A percentile compares a stretch with the other conserved stretches of the same genome.
Conservation (phyloP, 805 yeast species). For the Candida rishiriensis region DNA sequence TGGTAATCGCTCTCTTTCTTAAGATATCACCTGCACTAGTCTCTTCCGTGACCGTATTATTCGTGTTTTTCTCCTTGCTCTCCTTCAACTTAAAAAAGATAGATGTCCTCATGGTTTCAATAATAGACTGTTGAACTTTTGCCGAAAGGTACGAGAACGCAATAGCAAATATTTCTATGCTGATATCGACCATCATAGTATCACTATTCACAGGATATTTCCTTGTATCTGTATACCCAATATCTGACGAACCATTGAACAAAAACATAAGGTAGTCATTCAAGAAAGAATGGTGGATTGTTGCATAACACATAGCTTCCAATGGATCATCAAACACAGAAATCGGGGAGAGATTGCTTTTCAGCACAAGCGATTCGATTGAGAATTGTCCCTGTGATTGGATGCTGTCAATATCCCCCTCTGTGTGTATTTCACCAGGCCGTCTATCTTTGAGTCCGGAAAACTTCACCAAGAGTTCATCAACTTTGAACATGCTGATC, state of each 20-base stretch:
- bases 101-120: constrained; percentile 69
- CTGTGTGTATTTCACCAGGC: constrained; percentile 1
- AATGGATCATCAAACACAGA: constrained; percentile 34
- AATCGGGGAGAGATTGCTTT: constrained; percentile 24
- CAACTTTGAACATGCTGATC: constrained; percentile 28
- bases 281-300: constrained; percentile 36
- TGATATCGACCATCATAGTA: constrained; percentile 62
- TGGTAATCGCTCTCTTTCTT: constrained; percentile 43
- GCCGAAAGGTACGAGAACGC: constrained; percentile 67
- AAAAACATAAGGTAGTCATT: constrained; percentile 37
- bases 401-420: constrained; percentile 24
- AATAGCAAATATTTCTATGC: constrained; percentile 70
- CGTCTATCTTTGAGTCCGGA: constrained; percentile 8
- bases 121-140: constrained; percentile 81
- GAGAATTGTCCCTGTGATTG: constrained; percentile 22
- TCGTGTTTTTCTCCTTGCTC: constrained; percentile 7
- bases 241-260: constrained; percentile 20
- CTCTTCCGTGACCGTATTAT: constrained; percentile 8
- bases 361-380: constrained; percentile 28
- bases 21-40: constrained; percentile 11
- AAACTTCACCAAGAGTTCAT: constrained; percentile 28
- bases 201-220: constrained; percentile 38
- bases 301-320: constrained; percentile 27
- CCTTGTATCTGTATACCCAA: constrained; percentile 33
- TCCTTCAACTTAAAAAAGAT: constrained; percentile 37